Conservation (phyloP, 106 monocot species). For the Narthecium ossifragum region DNA sequence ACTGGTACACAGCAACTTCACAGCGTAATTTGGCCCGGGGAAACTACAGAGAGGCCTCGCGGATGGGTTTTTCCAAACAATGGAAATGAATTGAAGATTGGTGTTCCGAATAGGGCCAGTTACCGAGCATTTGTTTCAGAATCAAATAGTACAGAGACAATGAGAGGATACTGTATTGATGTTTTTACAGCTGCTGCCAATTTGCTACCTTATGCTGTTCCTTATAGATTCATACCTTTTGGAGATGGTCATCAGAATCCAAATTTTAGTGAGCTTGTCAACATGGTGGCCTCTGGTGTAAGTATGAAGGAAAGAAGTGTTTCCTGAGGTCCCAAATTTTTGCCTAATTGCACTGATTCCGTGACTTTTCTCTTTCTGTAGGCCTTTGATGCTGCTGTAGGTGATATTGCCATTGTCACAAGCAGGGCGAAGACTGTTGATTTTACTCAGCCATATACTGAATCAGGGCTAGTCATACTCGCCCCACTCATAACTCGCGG, state of each 20-base stretch:
- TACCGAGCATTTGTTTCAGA: conserved; percentile 45
- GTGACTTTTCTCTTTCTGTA: conserved; percentile 17
- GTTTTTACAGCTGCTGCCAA: conserved; percentile 63
- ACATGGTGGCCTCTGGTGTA: conserved; percentile 48
- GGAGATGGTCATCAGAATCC: conserved; percentile 68
- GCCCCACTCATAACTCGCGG: conserved; percentile 31
- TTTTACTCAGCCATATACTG: conserved; percentile 83
- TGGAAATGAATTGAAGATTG: conserved; percentile 52
- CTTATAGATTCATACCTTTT: conserved; percentile 41
- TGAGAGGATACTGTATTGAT: conserved; percentile 67
- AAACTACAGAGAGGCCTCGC: conserved; percentile 33
- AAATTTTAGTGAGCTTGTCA: conserved; percentile 38
- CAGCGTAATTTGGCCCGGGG: conserved; percentile 68
- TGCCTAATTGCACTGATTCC: neutral
- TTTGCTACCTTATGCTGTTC: conserved; percentile 65
- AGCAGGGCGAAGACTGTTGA: conserved; percentile 64
- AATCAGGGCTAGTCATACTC: conserved; percentile 71
- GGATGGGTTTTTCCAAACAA: conserved; percentile 79
- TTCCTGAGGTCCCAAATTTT: neutral
- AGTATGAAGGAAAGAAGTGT: conserved; percentile 37
- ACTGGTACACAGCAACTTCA: conserved; percentile 28
- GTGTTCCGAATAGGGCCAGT: conserved; percentile 48
- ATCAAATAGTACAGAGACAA: conserved; percentile 5
- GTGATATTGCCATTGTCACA: conserved; percentile 66
- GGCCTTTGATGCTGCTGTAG: conserved; percentile 76